Conservation (phyloP, 139 green algal genomes). For the Choricystis sp. region DNA sequence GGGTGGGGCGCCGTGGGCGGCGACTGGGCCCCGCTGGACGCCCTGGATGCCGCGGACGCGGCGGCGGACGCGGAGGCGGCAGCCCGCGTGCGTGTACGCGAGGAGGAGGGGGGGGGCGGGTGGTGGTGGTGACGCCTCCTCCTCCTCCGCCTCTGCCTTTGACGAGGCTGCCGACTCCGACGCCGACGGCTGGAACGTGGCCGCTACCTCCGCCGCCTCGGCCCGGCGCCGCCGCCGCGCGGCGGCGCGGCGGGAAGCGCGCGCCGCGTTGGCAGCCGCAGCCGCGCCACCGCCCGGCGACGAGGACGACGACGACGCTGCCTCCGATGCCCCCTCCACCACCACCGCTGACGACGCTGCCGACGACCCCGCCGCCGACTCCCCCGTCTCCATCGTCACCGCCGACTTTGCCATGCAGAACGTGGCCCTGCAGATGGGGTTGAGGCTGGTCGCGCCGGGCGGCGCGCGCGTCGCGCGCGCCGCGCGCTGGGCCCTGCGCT, state of each 20-base stretch:
- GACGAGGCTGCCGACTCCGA: background rate
- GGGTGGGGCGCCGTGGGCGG: constrained; percentile 55
- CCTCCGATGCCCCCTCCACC: no score
- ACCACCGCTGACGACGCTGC: constrained; percentile 7
- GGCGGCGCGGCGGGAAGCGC: no score
- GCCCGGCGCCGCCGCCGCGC: no score
- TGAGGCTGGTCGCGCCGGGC: constrained; percentile 56
- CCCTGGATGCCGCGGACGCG: constrained; percentile 37
- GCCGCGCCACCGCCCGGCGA: constrained; percentile 2
- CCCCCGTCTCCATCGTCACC: constrained; percentile 53
- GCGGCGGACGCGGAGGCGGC: constrained; percentile 8
- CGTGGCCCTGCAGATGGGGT: constrained; percentile 80
- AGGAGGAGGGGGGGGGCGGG: background rate
- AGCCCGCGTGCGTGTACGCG: background rate
- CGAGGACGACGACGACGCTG: constrained; percentile 2
- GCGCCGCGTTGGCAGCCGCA: background rate
- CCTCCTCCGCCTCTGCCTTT: background rate
- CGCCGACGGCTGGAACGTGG: background rate
- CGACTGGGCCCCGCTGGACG: constrained; percentile 62
- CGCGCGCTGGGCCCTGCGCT: constrained; percentile 61
- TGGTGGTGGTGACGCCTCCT: background rate
- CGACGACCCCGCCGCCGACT: constrained; percentile 3
- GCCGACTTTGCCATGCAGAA: constrained; percentile 97
- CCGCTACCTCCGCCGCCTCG: background rate
- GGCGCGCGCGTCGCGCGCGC: constrained; percentile 53